These are phyloP conservation scores for Ogataea polymorpha DNA, from an alignment of 805 yeast species.

Conservation along the genomic window DNA sequence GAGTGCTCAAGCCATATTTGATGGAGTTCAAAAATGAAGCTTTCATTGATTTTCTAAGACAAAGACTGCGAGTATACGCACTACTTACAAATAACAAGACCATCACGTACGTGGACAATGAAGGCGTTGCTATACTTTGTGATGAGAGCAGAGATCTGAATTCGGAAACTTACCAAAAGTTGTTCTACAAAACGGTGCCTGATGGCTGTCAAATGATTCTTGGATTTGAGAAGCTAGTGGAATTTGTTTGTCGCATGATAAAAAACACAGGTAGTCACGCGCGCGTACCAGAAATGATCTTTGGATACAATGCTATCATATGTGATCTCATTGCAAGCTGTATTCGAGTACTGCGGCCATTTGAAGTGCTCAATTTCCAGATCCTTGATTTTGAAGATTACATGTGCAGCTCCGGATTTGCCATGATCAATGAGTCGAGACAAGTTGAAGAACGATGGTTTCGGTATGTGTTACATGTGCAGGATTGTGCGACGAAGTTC, in stretches of 20 bases:
- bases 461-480: constrained; percentile 18
- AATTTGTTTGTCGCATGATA: constrained; percentile 7
- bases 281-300: not conserved
- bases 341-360: constrained; percentile 12
- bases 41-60: constrained; percentile 4
- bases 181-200: not conserved
- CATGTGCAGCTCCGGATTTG: constrained; percentile 15
- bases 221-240: constrained; percentile 10
- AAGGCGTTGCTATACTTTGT: not conserved
- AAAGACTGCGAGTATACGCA: constrained; percentile 3
- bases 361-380: constrained; percentile 18
- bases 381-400: constrained; percentile 19
- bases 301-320: constrained; percentile 7
- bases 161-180: constrained; percentile 1
- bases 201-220: constrained; percentile 6
- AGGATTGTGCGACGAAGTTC: constrained; percentile 18
- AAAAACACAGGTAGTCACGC: constrained; percentile 3
- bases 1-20: constrained; percentile 8
- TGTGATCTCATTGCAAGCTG: constrained; percentile 2
- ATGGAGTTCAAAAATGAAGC: constrained; percentile 5
- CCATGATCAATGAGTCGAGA: constrained; percentile 2
- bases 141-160: not conserved
- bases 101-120: not conserved
- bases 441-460: constrained; percentile 17
- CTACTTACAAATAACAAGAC: not conserved